Conservation (phyloP, 2,329 filamentous ascomycete genomes). For the Penicillium freii region DNA sequence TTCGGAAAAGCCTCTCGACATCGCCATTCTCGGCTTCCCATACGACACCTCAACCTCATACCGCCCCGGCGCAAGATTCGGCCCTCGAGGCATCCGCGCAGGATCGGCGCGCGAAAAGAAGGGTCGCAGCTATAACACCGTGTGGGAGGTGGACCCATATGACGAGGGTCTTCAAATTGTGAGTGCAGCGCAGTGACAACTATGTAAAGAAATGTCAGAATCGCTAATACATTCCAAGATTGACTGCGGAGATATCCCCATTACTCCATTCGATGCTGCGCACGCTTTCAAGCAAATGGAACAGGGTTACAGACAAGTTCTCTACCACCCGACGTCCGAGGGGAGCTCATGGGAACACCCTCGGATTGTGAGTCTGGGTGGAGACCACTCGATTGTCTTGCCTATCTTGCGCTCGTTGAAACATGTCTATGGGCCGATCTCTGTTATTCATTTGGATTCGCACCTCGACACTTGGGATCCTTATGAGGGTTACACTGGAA, state of each 20-base stretch:
- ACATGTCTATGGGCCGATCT: constrained; percentile 22
- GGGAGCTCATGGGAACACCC: constrained; percentile 16
- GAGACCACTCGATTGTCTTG: constrained; percentile 28
- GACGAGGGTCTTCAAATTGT: constrained; percentile 21
- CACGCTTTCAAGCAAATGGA: constrained; percentile 30
- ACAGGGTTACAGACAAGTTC: constrained; percentile 20
- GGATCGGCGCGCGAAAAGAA: constrained; percentile 31
- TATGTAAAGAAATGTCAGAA: not conserved
- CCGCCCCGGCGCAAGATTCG: constrained; percentile 34
- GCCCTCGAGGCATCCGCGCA: constrained; percentile 33
- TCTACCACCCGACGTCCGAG: constrained; percentile 15
- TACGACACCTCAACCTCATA: constrained; percentile 36
- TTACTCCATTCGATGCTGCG: constrained; percentile 27
- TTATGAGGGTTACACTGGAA: constrained; percentile 24
- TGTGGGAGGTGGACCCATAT: constrained; percentile 30
- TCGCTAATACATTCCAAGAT: constrained; percentile 4
- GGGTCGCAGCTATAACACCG: constrained; percentile 29
- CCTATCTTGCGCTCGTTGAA: constrained; percentile 28
- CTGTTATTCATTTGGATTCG: constrained; percentile 31
- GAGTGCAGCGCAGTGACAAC: not conserved
- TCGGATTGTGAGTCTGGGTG: constrained; percentile 23
- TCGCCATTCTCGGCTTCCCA: constrained; percentile 34
- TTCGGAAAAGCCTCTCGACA: constrained; percentile 24
- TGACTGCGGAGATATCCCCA: constrained; percentile 32
- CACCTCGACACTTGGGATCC: constrained; percentile 32